These are phyloP conservation scores for Phaseolus coccineus DNA, from an alignment of 331 rosid species.

Conservation along the genomic window DNA sequence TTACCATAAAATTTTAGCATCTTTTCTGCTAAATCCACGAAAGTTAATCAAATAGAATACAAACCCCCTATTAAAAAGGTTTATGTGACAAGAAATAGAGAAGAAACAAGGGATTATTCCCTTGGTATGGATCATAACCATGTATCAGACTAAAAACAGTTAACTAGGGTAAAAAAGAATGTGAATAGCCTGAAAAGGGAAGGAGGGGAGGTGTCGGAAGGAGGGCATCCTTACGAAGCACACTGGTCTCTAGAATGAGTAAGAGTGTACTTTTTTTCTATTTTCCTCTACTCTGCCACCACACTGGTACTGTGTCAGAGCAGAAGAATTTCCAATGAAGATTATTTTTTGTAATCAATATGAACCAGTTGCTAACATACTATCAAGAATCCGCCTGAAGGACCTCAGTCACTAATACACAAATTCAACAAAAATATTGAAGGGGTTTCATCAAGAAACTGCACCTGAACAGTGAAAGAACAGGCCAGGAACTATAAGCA, in stretches of 20 bases:
- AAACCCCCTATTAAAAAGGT: too few species aligned
- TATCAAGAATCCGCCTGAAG: neutral
- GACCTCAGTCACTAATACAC: neutral
- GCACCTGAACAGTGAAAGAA: neutral
- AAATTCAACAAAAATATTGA: conserved; percentile 13
- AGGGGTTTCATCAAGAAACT: neutral
- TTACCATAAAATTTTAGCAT: neutral
- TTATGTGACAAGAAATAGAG: too few species aligned
- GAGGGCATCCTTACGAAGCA: neutral
- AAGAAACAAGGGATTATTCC: too few species aligned
- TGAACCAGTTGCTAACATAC: neutral
- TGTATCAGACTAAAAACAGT: neutral
- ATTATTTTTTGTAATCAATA: neutral
- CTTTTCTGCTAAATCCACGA: too few species aligned
- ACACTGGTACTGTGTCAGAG: neutral
- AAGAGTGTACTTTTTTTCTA: neutral
- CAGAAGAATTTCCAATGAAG: neutral
- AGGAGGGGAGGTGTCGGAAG: neutral
- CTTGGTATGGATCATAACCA: neutral
- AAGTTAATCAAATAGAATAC: neutral
- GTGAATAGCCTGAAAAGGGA: neutral
- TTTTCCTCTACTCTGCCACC: neutral
- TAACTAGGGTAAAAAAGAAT: neutral
- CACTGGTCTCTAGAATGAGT: neutral
- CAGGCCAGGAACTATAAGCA: neutral